These are phyloP conservation scores for Mortierella sp. DNA, from an alignment of 371 early-diverging fungal species.

Conservation along the genomic window DNA sequence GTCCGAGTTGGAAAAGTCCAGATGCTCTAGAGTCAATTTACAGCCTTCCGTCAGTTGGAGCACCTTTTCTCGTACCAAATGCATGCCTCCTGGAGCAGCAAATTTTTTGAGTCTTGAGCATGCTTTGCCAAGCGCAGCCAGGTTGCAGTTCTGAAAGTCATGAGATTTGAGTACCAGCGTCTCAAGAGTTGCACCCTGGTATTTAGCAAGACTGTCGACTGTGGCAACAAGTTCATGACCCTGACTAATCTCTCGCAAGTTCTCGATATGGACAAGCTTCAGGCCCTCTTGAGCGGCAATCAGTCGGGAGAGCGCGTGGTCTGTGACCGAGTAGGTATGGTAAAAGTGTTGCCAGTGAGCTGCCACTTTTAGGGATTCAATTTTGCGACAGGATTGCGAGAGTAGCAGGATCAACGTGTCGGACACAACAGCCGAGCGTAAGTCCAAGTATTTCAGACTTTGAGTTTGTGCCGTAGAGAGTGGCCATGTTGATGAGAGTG, in stretches of 20 bases:
- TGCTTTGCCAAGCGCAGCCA: constrained; percentile 29
- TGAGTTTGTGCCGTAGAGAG: constrained; percentile 41
- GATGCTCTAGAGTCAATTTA: constrained; percentile 47
- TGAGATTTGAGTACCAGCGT: constrained; percentile 45
- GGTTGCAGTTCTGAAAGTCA: constrained; percentile 47
- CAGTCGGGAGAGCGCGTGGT: constrained; percentile 32
- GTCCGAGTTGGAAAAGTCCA: constrained; percentile 51
- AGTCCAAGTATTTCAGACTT: constrained; percentile 41
- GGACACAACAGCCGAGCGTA: constrained; percentile 38
- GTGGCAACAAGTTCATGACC: constrained; percentile 39
- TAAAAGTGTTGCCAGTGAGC: constrained; percentile 46
- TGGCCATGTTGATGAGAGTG: constrained; percentile 25
- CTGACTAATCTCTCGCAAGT: constrained; percentile 48
- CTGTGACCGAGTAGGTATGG: constrained; percentile 45
- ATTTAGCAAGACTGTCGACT: constrained; percentile 18
- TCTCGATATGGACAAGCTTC: constrained; percentile 41
- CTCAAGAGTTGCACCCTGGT: constrained; percentile 36
- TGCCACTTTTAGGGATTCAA: constrained; percentile 41
- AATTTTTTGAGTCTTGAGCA: constrained; percentile 35
- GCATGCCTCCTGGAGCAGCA: constrained; percentile 45
- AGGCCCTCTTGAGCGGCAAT: constrained; percentile 27
- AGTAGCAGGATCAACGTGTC: constrained; percentile 29
- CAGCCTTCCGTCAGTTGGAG: constrained; percentile 34
- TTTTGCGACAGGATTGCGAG: constrained; percentile 29
- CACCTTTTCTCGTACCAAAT: constrained; percentile 33